Evolutionary conservation across 106 monocot genomes (phyloP).

Genomic region (Narthecium ossifragum): DNA sequence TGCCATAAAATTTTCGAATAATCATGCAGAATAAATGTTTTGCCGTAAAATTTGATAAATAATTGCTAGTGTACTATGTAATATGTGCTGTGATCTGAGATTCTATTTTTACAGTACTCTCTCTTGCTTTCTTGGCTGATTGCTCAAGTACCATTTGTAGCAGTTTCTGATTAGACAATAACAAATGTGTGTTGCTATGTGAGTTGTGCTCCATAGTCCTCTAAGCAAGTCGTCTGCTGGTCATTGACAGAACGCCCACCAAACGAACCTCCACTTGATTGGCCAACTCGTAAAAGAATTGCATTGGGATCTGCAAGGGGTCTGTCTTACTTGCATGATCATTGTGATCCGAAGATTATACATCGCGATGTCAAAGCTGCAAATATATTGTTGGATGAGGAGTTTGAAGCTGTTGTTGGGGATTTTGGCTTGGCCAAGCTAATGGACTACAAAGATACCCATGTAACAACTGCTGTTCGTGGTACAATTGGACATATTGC

Average conservation of each 20-base stretch:
- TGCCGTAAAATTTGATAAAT: too few relatives aligned
- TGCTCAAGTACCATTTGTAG: too few relatives aligned
- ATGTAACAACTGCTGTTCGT: constrained; percentile 73
- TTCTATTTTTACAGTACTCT: too few relatives aligned
- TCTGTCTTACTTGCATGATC: constrained; percentile 68
- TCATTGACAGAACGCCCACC: constrained; percentile 36
- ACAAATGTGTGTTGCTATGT: too few relatives aligned
- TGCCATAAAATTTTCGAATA: background rate
- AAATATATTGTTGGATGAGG: constrained; percentile 74
- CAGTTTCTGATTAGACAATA: too few relatives aligned
- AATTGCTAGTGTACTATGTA: too few relatives aligned
- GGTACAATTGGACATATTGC: constrained; percentile 76
- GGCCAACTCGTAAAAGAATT: constrained; percentile 48
- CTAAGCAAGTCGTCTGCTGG: too few relatives aligned
- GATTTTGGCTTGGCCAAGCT: constrained; percentile 74
- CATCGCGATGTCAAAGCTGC: constrained; percentile 81
- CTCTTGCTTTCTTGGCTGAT: too few relatives aligned
- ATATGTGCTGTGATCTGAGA: too few relatives aligned
- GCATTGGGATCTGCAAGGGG: constrained; percentile 74
- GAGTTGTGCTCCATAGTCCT: too few relatives aligned
- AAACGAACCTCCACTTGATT: constrained; percentile 51
- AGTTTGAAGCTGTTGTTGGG: constrained; percentile 70
- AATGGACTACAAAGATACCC: constrained; percentile 76
- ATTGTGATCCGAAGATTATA: constrained; percentile 80
- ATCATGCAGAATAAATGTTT: too few relatives aligned